Conservation (phyloP, 2,329 filamentous ascomycete species). For the Drechmeria coniospora region DNA sequence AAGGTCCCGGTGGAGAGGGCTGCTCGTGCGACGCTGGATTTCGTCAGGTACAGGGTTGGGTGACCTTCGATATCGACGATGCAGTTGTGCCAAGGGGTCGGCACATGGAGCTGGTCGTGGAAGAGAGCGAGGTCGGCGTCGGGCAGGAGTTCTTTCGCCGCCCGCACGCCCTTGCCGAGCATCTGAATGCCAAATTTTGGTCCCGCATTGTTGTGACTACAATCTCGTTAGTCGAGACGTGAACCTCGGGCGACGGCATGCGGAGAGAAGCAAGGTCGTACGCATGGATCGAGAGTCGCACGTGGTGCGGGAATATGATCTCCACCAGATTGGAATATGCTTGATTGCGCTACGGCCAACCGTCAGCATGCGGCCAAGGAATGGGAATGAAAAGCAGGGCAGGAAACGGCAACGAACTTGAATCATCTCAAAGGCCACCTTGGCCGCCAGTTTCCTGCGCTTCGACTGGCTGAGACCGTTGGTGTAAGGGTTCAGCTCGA, state of each 20-base stretch:
- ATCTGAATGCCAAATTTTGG: slow-evolving; percentile 27
- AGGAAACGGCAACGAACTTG: no score
- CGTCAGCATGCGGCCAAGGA: neutral
- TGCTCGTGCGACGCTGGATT: slow-evolving; percentile 6
- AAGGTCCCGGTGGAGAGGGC: slow-evolving; percentile 4
- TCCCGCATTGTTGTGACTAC: slow-evolving; percentile 20
- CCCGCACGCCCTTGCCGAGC: slow-evolving; percentile 16
- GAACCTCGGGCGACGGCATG: neutral
- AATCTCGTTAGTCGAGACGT: no score
- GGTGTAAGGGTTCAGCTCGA: slow-evolving; percentile 11
- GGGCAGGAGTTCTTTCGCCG: slow-evolving; percentile 17
- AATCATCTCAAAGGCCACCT: slow-evolving; percentile 19
- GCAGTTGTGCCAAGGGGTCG: slow-evolving; percentile 28
- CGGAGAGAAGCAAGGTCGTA: slow-evolving; percentile 11
- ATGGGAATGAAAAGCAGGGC: neutral
- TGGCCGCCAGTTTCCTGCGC: slow-evolving; percentile 14
- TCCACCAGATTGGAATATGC: slow-evolving; percentile 32
- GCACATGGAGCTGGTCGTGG: slow-evolving; percentile 16
- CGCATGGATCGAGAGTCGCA: slow-evolving; percentile 32
- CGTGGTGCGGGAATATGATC: slow-evolving; percentile 25
- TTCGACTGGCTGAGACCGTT: slow-evolving; percentile 11
- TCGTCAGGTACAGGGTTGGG: slow-evolving; percentile 8
- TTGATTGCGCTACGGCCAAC: slow-evolving; percentile 21
- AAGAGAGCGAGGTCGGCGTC: slow-evolving; percentile 6
- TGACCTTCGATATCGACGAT: slow-evolving; percentile 14